phyloP scores from a whole-genome alignment of 352 stramenopile species.

The Thalassiosira livingstoniorum region DNA sequence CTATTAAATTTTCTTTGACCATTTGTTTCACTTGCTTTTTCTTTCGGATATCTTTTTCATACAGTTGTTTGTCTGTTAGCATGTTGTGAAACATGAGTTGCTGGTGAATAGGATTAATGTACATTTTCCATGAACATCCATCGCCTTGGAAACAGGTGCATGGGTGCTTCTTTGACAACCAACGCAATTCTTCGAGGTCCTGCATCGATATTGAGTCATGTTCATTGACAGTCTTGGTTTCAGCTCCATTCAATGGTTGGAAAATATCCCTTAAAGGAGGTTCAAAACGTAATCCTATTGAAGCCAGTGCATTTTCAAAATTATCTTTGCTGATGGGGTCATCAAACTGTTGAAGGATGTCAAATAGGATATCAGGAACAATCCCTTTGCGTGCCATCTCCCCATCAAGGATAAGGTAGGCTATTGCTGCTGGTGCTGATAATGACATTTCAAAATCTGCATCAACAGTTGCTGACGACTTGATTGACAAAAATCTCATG shows the following conservation, averaged over 20 bases:
- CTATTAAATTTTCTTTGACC: conserved; percentile 28
- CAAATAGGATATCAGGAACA: conserved; percentile 23
- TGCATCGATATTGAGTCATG: not conserved
- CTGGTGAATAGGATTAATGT: conserved; percentile 5
- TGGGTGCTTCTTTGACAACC: conserved; percentile 20
- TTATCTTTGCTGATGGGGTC: not conserved
- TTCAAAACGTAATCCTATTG: conserved; percentile 15
- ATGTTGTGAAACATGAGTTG: conserved; percentile 33
- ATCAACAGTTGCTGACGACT: not conserved
- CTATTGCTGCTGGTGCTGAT: conserved; percentile 8
- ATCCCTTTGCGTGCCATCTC: conserved; percentile 7
- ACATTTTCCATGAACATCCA: conserved; percentile 40
- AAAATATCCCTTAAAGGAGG: conserved; percentile 6
- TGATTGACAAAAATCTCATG: conserved; percentile 12
- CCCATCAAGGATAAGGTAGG: conserved; percentile 34
- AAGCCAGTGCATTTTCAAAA: conserved; percentile 17
- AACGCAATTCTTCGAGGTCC: conserved; percentile 9
- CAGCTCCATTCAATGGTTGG: not conserved
- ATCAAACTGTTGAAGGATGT: not conserved
- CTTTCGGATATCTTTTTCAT: conserved; percentile 21
- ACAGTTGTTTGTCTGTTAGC: conserved; percentile 17
- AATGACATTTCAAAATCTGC: conserved; percentile 29
- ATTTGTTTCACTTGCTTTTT: conserved; percentile 34
- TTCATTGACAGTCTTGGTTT: not conserved
- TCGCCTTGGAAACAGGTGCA: too few species aligned